Evolutionary conservation across 805 yeast species (phyloP).

Genomic region (Suhomyces tanzawaensis): DNA sequence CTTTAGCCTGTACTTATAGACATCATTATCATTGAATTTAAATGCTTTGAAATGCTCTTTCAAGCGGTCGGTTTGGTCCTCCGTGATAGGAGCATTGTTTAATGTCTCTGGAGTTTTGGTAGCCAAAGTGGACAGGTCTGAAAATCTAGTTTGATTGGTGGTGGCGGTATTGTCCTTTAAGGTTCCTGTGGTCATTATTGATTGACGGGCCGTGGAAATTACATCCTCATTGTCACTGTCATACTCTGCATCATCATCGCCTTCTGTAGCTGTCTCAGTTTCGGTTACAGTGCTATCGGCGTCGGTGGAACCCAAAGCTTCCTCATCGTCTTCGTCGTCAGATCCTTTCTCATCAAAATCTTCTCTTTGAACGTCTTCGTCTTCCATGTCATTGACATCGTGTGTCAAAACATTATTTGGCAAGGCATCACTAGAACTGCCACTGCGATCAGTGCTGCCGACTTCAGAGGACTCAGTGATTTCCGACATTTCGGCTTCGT

Average conservation of each 20-base stretch:
- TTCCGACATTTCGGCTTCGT: constrained; percentile 12
- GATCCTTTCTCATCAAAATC: constrained; percentile 36
- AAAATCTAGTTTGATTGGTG: constrained; percentile 2
- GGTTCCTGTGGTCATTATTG: constrained; percentile 8
- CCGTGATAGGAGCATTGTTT: constrained; percentile 37
- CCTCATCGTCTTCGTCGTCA: constrained; percentile 28
- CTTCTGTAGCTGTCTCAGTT: constrained; percentile 12
- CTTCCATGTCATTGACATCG: constrained; percentile 28
- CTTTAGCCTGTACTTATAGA: constrained; percentile 54
- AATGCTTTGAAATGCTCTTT: constrained; percentile 35
- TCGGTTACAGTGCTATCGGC: constrained; percentile 5
- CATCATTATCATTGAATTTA: constrained; percentile 41
- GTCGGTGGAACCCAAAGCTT: constrained; percentile 13
- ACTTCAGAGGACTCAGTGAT: constrained; percentile 17
- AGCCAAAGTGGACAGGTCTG: constrained; percentile 7
- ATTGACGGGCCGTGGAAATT: constrained; percentile 15
- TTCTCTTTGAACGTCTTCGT: constrained; percentile 34
- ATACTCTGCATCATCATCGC: constrained; percentile 19
- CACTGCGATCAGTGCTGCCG: neutral
- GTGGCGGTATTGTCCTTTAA: constrained; percentile 6
- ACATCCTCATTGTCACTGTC: constrained; percentile 19
- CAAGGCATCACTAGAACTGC: constrained; percentile 2
- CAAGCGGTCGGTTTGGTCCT: constrained; percentile 36
- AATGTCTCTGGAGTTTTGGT: constrained; percentile 23
- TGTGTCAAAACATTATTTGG: constrained; percentile 19